A percentile compares a stretch with the other conserved stretches of the same genome.
phyloP scores from a whole-genome alignment of 768 basidiomycete genomes.

The Fistulinella prunicolor region DNA sequence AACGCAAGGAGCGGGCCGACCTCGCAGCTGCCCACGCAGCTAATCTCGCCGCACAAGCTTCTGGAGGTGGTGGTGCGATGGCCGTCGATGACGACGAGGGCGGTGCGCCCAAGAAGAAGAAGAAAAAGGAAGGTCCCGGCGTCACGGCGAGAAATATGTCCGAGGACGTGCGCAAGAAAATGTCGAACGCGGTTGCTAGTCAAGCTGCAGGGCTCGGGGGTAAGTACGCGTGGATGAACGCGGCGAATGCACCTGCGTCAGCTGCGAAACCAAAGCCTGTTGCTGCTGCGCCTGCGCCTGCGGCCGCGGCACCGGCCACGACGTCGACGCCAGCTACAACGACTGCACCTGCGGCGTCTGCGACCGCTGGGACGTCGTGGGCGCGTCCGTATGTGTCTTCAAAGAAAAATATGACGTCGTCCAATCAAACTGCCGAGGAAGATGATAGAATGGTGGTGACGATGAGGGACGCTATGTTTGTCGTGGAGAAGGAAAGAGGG shows the following conservation, averaged over 20 bases:
- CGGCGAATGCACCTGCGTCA: conserved; percentile 47
- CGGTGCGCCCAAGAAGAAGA: conserved; percentile 69
- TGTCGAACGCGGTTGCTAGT: conserved; percentile 86
- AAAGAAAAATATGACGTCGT: conserved; percentile 39
- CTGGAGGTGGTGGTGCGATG: conserved; percentile 31
- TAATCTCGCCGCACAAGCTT: conserved; percentile 56
- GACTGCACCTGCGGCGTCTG: conserved; percentile 30
- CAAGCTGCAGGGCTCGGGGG: conserved; percentile 84
- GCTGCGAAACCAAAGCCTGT: conserved; percentile 38
- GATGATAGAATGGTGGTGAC: conserved; percentile 61
- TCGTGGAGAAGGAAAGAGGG: conserved; percentile 76
- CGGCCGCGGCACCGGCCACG: conserved; percentile 22
- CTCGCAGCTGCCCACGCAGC: conserved; percentile 68
- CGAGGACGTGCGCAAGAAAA: conserved; percentile 87
- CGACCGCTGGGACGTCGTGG: conserved; percentile 41
- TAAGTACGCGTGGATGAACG: conserved; percentile 88
- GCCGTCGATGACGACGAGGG: conserved; percentile 47
- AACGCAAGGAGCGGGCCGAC: conserved; percentile 76
- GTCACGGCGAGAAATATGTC: conserved; percentile 88
- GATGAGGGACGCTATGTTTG: conserved; percentile 81
- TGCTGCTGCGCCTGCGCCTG: conserved; percentile 33
- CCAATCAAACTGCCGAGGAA: conserved; percentile 46
- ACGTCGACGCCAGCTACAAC: conserved; percentile 31
- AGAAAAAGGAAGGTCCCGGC: conserved; percentile 81
- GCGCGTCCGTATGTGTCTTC: conserved; percentile 61